phyloP scores from a whole-genome alignment of 805 yeast genomes.

The Grigorovia yakushimaensis region DNA sequence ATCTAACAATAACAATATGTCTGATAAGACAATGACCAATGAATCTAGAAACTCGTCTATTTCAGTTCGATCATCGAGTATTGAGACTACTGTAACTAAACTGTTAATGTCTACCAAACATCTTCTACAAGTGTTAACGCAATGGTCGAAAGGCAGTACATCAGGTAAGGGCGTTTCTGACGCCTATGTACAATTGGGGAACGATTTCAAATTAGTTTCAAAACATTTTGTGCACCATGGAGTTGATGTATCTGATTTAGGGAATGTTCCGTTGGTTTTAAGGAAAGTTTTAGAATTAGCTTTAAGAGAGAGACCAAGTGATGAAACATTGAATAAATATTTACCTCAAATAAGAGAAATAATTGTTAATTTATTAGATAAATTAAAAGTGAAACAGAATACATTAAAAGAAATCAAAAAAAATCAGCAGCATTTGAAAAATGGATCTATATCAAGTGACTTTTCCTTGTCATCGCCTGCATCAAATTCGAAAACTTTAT shows the following conservation, averaged over 20 bases:
- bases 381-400: conserved; percentile 70
- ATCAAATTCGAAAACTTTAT: too few relatives aligned
- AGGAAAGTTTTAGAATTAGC: conserved; percentile 80
- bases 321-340: conserved; percentile 66
- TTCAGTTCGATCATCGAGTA: conserved; percentile 30
- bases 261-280: conserved; percentile 81
- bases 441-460: conserved; percentile 5
- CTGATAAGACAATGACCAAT: neutral
- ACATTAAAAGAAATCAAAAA: conserved; percentile 24
- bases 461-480: conserved; percentile 1
- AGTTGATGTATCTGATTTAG: conserved; percentile 70
- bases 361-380: conserved; percentile 69
- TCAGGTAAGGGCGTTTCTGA: conserved; percentile 80
- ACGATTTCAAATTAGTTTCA: conserved; percentile 81
- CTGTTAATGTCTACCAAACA: conserved; percentile 83
- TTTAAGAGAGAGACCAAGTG: conserved; percentile 74
- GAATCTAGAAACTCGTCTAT: conserved; percentile 8
- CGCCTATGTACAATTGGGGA: conserved; percentile 84
- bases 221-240: conserved; percentile 72
- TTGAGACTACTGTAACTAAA: conserved; percentile 70
- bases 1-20: neutral
- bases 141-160: conserved; percentile 80
- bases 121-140: conserved; percentile 72
- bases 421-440: conserved; percentile 11
- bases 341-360: conserved; percentile 80